These are phyloP conservation scores for Diaporthe ilicicola DNA, from an alignment of 2,329 filamentous ascomycete genomes.

Conservation along the genomic window DNA sequence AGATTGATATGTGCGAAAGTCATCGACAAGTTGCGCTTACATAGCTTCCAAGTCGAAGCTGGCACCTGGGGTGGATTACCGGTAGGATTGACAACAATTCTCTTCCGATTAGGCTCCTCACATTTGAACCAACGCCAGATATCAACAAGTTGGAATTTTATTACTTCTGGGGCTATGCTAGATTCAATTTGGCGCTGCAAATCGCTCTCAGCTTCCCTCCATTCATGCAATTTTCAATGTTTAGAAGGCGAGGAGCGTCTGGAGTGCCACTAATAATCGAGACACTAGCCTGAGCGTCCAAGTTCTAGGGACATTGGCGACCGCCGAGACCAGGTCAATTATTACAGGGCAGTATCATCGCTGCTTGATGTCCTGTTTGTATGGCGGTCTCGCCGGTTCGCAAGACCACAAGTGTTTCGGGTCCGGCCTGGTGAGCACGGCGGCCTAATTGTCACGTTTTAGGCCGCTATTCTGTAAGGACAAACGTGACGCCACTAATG, in stretches of 20 bases:
- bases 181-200: background rate
- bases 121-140: no score
- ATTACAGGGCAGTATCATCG: conserved; percentile 4
- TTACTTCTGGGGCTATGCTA: background rate
- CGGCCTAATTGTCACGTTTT: background rate
- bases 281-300: background rate
- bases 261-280: background rate
- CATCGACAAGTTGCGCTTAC: background rate
- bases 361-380: conserved; percentile 1
- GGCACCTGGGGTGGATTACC: no score
- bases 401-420: conserved; percentile 8
- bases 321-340: background rate
- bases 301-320: background rate
- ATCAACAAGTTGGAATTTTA: background rate
- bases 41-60: no score
- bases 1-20: background rate
- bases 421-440: background rate
- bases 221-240: background rate
- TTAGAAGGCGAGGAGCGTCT: background rate
- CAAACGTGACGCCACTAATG: no score
- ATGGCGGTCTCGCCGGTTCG: conserved; percentile 11
- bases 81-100: no score
- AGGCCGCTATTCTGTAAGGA: no score
- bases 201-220: no score
- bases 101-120: no score